Conservation (phyloP, 257 asterid species). For the Solanum neorickii region DNA sequence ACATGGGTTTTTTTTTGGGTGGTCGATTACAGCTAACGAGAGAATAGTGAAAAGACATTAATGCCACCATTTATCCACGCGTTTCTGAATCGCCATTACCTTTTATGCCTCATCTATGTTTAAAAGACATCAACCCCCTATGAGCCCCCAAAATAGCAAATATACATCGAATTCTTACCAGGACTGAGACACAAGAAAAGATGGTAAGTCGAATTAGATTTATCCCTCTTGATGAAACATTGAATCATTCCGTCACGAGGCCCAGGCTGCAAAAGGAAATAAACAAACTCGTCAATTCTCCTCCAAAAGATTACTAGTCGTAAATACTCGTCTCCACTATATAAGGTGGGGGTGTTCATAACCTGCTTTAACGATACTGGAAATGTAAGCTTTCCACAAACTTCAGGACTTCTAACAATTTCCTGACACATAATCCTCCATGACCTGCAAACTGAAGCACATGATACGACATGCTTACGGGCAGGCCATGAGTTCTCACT, state of each 20-base stretch:
- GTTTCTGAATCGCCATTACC: not conserved
- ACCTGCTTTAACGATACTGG: slow-evolving; percentile 93
- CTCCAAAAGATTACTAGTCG: not conserved
- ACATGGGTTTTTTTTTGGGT: not conserved
- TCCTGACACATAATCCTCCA: slow-evolving; percentile 88
- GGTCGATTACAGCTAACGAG: not conserved
- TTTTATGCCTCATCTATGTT: not conserved
- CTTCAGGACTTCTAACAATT: slow-evolving; percentile 62
- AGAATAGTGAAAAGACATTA: not conserved
- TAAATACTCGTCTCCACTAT: not conserved
- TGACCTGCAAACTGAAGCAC: slow-evolving; percentile 81
- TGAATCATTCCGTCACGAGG: slow-evolving; percentile 83
- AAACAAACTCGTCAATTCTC: not conserved
- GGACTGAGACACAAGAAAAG: slow-evolving; percentile 89
- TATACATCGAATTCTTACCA: slow-evolving; percentile 29
- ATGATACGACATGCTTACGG: slow-evolving; percentile 78
- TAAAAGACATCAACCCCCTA: not conserved
- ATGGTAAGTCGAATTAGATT: slow-evolving; percentile 72
- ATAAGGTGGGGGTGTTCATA: not conserved
- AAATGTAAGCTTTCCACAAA: slow-evolving; percentile 79
- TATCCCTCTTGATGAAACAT: slow-evolving; percentile 90
- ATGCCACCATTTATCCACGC: not conserved
- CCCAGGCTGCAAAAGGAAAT: slow-evolving; percentile 59
- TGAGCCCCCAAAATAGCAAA: not conserved
- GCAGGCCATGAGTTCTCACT: slow-evolving; percentile 92